A percentile compares a stretch with the other conserved stretches of the same genome.
These are phyloP conservation scores for Adansonia grandidieri DNA, from an alignment of 441 rosid species.

Conservation along the genomic window DNA sequence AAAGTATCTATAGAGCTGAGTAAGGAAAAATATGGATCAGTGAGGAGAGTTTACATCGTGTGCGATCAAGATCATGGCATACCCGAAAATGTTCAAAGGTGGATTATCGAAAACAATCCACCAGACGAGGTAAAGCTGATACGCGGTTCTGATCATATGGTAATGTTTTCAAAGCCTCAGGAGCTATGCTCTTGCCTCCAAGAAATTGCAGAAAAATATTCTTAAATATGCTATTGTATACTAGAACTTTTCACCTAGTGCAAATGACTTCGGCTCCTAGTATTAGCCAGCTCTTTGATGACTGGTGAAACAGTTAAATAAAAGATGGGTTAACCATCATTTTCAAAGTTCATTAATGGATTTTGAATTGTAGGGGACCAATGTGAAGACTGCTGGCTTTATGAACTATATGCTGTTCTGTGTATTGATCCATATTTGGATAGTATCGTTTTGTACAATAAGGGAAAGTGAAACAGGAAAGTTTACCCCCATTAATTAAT, in stretches of 20 bases:
- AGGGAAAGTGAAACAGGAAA: background rate
- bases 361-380: slow-evolving; percentile 2
- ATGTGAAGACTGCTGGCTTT: background rate
- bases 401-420: background rate
- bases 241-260: background rate
- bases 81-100: slow-evolving; percentile 2
- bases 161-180: slow-evolving; percentile 50
- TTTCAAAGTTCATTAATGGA: background rate
- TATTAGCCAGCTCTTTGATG: background rate
- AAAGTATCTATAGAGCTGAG: background rate
- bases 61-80: background rate
- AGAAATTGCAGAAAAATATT: slow-evolving; percentile 23
- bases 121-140: slow-evolving; percentile 41
- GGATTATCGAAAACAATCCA: slow-evolving; percentile 18
- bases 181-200: slow-evolving; percentile 40
- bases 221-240: background rate
- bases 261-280: background rate
- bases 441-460: background rate
- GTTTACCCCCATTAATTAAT: background rate
- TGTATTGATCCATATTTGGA: background rate
- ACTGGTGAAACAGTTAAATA: background rate
- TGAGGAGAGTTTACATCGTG: background rate
- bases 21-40: slow-evolving; percentile 17
- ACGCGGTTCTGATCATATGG: slow-evolving; percentile 55
- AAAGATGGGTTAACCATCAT: background rate